phyloP scores from a whole-genome alignment of 1,284 basidiomycete species.

The Puccinia horiana region DNA sequence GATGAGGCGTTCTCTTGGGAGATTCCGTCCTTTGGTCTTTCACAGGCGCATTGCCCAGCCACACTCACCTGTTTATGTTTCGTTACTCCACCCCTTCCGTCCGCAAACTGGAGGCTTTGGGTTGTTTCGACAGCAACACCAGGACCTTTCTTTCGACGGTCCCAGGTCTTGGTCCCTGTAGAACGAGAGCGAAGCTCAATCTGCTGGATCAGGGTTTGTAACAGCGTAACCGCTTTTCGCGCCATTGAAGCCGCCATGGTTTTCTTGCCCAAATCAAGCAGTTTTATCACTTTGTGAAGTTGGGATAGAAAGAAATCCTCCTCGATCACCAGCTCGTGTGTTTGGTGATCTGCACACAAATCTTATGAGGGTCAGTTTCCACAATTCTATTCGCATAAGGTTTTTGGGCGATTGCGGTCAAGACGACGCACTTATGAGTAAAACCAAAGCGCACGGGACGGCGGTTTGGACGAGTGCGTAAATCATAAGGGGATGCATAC shows the following conservation, averaged over 20 bases:
- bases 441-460: slow-evolving; percentile 31
- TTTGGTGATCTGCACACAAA: slow-evolving; percentile 14
- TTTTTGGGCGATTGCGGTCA: background rate
- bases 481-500: slow-evolving; percentile 33
- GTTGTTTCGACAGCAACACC: background rate
- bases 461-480: slow-evolving; percentile 35
- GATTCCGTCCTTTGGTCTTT: too few relatives aligned
- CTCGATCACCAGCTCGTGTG: slow-evolving; percentile 17
- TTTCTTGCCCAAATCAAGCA: slow-evolving; percentile 16
- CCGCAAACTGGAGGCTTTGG: background rate
- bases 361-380: background rate
- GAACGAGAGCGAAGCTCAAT: background rate
- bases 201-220: slow-evolving; percentile 16
- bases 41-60: too few relatives aligned
- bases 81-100: background rate
- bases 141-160: slow-evolving; percentile 28
- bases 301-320: slow-evolving; percentile 18
- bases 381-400: too few relatives aligned
- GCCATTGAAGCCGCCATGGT: slow-evolving; percentile 23
- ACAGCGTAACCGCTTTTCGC: slow-evolving; percentile 11
- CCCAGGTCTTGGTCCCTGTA: background rate
- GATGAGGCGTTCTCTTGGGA: too few relatives aligned
- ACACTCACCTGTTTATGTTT: slow-evolving; percentile 1
- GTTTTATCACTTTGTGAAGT: slow-evolving; percentile 9
- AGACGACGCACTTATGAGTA: slow-evolving; percentile 20